These are phyloP conservation scores for Plasmodium ovale DNA, from an alignment of 169 alveolate species.

Conservation along the genomic window DNA sequence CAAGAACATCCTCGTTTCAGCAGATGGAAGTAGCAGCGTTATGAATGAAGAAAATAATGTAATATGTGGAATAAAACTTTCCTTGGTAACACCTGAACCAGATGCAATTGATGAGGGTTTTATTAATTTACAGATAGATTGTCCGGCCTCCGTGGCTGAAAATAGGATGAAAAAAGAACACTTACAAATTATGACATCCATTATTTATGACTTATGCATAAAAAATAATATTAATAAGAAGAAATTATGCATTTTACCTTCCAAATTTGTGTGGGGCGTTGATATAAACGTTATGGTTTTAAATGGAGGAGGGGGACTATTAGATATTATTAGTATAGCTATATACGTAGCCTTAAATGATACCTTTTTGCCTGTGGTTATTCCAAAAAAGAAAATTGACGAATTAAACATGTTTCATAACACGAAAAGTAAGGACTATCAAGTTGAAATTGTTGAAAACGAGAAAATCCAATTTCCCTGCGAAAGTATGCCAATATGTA, in stretches of 20 bases:
- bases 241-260: slow-evolving; percentile 79
- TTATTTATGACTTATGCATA: slow-evolving; percentile 74
- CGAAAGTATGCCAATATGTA: slow-evolving; percentile 67
- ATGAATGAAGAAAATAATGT: slow-evolving; percentile 75
- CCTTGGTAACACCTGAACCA: slow-evolving; percentile 28
- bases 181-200: slow-evolving; percentile 61
- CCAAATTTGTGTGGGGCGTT: slow-evolving; percentile 82
- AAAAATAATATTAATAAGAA: slow-evolving; percentile 73
- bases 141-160: slow-evolving; percentile 73
- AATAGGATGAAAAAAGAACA: slow-evolving; percentile 73
- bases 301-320: slow-evolving; percentile 81
- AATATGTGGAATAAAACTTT: slow-evolving; percentile 67
- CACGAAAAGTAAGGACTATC: slow-evolving; percentile 59
- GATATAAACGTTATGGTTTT: slow-evolving; percentile 81
- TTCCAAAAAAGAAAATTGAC: slow-evolving; percentile 76
- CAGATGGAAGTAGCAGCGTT: slow-evolving; percentile 75
- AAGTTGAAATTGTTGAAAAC: slow-evolving; percentile 65
- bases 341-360: slow-evolving; percentile 79
- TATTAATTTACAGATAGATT: slow-evolving; percentile 67
- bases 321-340: slow-evolving; percentile 84
- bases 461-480: slow-evolving; percentile 29
- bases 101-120: slow-evolving; percentile 56
- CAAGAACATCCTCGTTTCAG: slow-evolving; percentile 55
- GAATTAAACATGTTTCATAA: slow-evolving; percentile 61
- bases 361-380: slow-evolving; percentile 78